Evolutionary conservation across 2,329 filamentous ascomycete species (phyloP).

Genomic region (Penicillium sp.): DNA sequence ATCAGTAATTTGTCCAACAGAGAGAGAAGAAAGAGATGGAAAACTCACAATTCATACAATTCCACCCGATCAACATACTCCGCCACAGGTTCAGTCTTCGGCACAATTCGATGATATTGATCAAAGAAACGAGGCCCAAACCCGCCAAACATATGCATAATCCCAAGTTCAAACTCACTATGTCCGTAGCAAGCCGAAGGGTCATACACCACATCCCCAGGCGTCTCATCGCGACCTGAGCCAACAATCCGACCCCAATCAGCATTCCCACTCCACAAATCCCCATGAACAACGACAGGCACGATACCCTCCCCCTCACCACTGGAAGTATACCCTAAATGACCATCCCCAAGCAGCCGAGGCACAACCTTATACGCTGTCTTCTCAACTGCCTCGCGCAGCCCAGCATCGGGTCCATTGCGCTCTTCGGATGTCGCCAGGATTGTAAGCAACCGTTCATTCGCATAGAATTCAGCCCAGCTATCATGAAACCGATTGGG

Average conservation of each 20-base stretch:
- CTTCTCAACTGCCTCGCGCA: constrained; percentile 62
- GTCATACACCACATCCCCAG: constrained; percentile 79
- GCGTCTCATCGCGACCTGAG: constrained; percentile 39
- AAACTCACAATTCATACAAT: constrained; percentile 76
- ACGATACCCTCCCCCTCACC: constrained; percentile 54
- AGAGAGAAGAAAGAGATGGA: not conserved
- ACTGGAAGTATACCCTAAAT: constrained; percentile 52
- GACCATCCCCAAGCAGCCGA: constrained; percentile 66
- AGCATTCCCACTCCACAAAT: constrained; percentile 90
- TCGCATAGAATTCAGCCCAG: constrained; percentile 84
- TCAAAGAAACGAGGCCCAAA: constrained; percentile 69
- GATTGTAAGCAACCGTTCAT: constrained; percentile 69
- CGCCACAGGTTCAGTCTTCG: constrained; percentile 72
- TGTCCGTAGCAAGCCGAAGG: constrained; percentile 79
- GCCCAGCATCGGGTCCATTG: constrained; percentile 63
- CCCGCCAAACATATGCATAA: constrained; percentile 96
- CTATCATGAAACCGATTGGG: constrained; percentile 69
- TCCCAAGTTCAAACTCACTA: constrained; percentile 85
- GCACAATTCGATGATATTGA: constrained; percentile 72
- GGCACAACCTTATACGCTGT: constrained; percentile 68
- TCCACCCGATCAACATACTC: constrained; percentile 82
- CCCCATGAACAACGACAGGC: constrained; percentile 85
- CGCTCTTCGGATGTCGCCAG: constrained; percentile 55
- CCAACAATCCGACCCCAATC: constrained; percentile 61
- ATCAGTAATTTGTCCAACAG: constrained; percentile 8